Percentiles rank a stretch among this genome's conserved stretches.
These are phyloP conservation scores for Furcasterigmium furcatum DNA, from an alignment of 2,329 filamentous ascomycete species.

Conservation along the genomic window DNA sequence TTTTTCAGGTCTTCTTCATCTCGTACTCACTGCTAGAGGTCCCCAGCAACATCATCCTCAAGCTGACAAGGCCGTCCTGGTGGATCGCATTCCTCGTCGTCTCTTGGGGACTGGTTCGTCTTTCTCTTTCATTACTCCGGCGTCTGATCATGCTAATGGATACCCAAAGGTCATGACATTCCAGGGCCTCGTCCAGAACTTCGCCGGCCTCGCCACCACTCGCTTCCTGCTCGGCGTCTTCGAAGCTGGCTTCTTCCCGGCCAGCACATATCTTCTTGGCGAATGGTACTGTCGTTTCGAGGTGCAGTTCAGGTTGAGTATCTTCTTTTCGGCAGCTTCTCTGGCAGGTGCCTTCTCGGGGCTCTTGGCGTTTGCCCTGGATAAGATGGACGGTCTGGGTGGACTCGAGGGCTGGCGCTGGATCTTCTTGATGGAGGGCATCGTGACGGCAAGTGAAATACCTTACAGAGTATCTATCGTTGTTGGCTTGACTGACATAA, in stretches of 20 bases:
- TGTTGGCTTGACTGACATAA: too few species aligned
- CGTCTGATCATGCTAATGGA: too few species aligned
- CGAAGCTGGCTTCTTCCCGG: slow-evolving; percentile 9
- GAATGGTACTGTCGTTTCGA: background rate
- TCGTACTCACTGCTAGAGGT: slow-evolving; percentile 53
- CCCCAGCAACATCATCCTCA: slow-evolving; percentile 52
- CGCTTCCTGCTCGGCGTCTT: slow-evolving; percentile 5
- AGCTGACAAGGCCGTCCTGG: slow-evolving; percentile 47
- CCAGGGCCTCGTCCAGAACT: background rate
- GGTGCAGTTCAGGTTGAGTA: background rate
- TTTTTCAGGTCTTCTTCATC: slow-evolving; percentile 55
- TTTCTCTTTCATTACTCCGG: too few species aligned
- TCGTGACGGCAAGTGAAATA: too few species aligned
- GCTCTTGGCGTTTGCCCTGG: slow-evolving; percentile 57
- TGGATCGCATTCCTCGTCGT: slow-evolving; percentile 52
- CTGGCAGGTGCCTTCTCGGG: slow-evolving; percentile 54
- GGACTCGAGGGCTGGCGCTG: slow-evolving; percentile 65
- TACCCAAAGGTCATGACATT: slow-evolving; percentile 30
- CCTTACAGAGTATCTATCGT: too few species aligned
- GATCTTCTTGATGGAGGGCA: slow-evolving; percentile 73
- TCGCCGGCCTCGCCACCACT: slow-evolving; percentile 2
- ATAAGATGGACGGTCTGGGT: slow-evolving; percentile 47
- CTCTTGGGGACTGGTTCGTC: slow-evolving; percentile 52
- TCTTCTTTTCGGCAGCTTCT: background rate
- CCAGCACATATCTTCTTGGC: background rate